Evolutionary conservation across 1,284 basidiomycete genomes (phyloP).

Genomic region (Boletus sp.): DNA sequence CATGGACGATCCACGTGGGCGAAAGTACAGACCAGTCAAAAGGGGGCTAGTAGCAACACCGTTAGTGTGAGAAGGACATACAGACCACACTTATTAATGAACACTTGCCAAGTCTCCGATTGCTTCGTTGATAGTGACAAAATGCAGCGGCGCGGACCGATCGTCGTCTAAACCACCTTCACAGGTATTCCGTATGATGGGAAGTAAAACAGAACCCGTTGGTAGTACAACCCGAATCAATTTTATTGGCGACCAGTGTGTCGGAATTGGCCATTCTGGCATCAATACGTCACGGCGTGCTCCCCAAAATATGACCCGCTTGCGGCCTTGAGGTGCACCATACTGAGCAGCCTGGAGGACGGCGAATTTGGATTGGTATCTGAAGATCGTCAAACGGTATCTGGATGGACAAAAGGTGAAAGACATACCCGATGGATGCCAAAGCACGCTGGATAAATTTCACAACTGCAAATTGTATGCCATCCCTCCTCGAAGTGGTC

Average conservation of each 20-base stretch:
- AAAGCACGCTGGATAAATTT: slow-evolving; percentile 62
- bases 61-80: slow-evolving; percentile 5
- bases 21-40: slow-evolving; percentile 56
- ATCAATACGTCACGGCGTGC: slow-evolving; percentile 53
- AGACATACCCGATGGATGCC: slow-evolving; percentile 57
- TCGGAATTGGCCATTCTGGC: slow-evolving; percentile 64
- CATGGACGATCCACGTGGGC: neutral
- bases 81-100: slow-evolving; percentile 5
- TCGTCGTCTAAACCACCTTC: slow-evolving; percentile 33
- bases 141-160: slow-evolving; percentile 54
- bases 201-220: slow-evolving; percentile 37
- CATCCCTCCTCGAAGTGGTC: slow-evolving; percentile 27
- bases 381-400: slow-evolving; percentile 25
- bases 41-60: slow-evolving; percentile 41
- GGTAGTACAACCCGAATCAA: slow-evolving; percentile 34
- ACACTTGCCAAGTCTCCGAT: slow-evolving; percentile 61
- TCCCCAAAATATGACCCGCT: slow-evolving; percentile 65
- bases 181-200: slow-evolving; percentile 41
- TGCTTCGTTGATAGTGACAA: slow-evolving; percentile 61
- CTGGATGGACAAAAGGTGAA: neutral
- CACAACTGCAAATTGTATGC: slow-evolving; percentile 54
- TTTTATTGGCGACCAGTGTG: slow-evolving; percentile 44
- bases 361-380: slow-evolving; percentile 67
- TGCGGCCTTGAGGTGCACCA: slow-evolving; percentile 66
- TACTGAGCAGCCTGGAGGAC: slow-evolving; percentile 67